Percentiles rank a stretch among this genome's conserved stretches.
Evolutionary conservation across 495 filamentous ascomycete species (phyloP).

Genomic region (Trichoderma orchidacearum): DNA sequence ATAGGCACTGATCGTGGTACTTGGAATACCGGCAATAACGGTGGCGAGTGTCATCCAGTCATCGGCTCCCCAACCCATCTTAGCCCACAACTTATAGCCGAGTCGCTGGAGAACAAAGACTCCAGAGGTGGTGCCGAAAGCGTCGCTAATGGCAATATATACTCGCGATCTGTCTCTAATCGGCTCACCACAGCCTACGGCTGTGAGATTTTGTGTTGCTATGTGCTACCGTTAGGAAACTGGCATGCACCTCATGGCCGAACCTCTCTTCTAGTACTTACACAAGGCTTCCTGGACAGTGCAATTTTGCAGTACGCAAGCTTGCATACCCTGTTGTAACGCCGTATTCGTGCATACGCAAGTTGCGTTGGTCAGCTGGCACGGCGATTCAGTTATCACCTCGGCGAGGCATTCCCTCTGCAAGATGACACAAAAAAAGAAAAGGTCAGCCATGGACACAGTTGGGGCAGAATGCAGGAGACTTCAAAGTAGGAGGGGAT

Average conservation of each 20-base stretch:
- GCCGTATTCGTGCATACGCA: background rate
- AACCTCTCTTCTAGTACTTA: background rate
- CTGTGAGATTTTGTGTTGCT: slow-evolving; percentile 8
- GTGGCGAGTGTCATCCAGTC: slow-evolving; percentile 8
- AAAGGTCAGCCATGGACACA: too few relatives aligned
- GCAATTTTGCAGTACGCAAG: background rate
- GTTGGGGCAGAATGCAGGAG: too few relatives aligned
- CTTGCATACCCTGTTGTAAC: background rate
- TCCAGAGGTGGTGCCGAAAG: slow-evolving; percentile 1
- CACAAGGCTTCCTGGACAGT: background rate
- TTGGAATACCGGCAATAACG: slow-evolving; percentile 3
- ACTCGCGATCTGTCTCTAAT: background rate
- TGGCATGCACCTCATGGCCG: background rate
- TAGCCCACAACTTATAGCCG: slow-evolving; percentile 4
- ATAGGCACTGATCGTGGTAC: slow-evolving; percentile 1
- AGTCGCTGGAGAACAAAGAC: slow-evolving; percentile 5
- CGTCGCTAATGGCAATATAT: slow-evolving; percentile 1
- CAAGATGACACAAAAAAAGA: too few relatives aligned
- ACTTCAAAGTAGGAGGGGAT: background rate
- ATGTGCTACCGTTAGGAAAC: background rate
- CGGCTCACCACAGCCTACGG: slow-evolving; percentile 4
- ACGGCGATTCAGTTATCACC: background rate
- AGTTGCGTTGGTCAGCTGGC: background rate
- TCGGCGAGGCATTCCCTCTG: background rate
- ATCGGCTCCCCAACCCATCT: slow-evolving; percentile 4